These are phyloP conservation scores for Hypseocharis bilobata DNA, from an alignment of 441 rosid species.

Conservation along the genomic window DNA sequence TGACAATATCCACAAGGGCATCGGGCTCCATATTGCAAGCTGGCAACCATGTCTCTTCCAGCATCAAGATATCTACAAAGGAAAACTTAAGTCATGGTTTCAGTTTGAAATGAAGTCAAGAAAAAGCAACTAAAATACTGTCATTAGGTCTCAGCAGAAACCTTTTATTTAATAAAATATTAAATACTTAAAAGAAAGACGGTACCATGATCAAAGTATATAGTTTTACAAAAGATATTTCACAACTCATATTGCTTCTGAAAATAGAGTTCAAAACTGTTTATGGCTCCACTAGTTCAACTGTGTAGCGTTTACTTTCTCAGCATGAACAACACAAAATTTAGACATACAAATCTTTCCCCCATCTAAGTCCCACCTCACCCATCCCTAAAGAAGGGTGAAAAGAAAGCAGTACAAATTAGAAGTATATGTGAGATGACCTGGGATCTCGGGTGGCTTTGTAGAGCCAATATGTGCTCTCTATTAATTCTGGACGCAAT, in stretches of 20 bases:
- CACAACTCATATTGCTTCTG: neutral
- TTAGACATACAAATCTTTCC: neutral
- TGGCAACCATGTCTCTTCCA: slow-evolving; percentile 86
- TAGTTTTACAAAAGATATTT: neutral
- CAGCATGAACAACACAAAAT: neutral
- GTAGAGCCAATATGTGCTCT: slow-evolving; percentile 97
- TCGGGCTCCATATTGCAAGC: slow-evolving; percentile 93
- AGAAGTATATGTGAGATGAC: slow-evolving; percentile 30
- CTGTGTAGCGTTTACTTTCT: neutral
- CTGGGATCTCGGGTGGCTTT: slow-evolving; percentile 92
- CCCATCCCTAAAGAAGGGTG: neutral
- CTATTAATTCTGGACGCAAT: slow-evolving; percentile 86
- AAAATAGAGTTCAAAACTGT: neutral
- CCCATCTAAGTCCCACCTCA: neutral
- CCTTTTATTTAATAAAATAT: neutral
- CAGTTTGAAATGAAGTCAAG: slow-evolving; percentile 12
- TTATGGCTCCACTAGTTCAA: neutral
- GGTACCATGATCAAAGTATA: neutral
- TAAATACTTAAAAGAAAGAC: neutral
- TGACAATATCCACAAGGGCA: slow-evolving; percentile 97
- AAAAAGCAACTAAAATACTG: neutral
- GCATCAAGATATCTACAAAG: slow-evolving; percentile 70
- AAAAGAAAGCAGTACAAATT: slow-evolving; percentile 9
- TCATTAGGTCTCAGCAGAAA: too few species aligned
- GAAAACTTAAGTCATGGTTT: neutral